These are phyloP conservation scores for Ophiocordyceps sinensis DNA, from an alignment of 2,329 filamentous ascomycete genomes.

Conservation along the genomic window DNA sequence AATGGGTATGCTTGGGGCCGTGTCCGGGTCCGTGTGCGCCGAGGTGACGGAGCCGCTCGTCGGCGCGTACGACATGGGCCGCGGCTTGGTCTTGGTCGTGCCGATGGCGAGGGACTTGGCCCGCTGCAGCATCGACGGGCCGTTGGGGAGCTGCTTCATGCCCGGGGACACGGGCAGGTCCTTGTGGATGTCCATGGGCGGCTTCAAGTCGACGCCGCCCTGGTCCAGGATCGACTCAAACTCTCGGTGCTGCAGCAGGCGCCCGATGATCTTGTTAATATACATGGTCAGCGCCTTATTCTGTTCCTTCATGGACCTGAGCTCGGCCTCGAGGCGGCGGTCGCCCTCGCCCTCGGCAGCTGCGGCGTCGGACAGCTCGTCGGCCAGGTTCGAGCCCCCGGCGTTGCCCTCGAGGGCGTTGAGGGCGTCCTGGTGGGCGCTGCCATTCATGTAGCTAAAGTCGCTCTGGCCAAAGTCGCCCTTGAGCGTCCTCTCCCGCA, in stretches of 20 bases:
- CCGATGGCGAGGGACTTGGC: conserved; percentile 45
- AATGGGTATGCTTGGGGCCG: conserved; percentile 64
- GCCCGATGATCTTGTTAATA: conserved; percentile 98
- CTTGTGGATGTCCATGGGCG: conserved; percentile 50
- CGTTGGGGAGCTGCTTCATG: conserved; percentile 18
- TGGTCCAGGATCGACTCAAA: conserved; percentile 89
- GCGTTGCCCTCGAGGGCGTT: conserved; percentile 45
- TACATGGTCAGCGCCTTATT: conserved; percentile 96
- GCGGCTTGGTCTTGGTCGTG: conserved; percentile 29
- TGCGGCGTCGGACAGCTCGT: conserved; percentile 64
- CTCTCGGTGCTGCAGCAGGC: conserved; percentile 82
- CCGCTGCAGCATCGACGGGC: conserved; percentile 41
- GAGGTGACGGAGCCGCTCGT: conserved; percentile 17
- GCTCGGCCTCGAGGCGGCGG: conserved; percentile 61
- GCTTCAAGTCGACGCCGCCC: conserved; percentile 44
- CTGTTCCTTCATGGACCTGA: conserved; percentile 72
- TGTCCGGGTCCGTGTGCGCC: conserved; percentile 50
- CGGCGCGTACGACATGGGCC: conserved; percentile 45
- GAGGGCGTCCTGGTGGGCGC: conserved; percentile 49
- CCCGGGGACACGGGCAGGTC: conserved; percentile 61
- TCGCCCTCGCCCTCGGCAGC: conserved; percentile 46
- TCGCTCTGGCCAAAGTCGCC: conserved; percentile 79
- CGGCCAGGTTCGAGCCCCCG: conserved; percentile 53
- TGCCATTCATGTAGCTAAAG: conserved; percentile 52
- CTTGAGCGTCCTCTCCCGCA: conserved; percentile 89